Percentiles rank a stretch among this genome's conserved stretches.
Evolutionary conservation across 441 rosid species (phyloP).

Genomic region (Adansonia grandidieri): DNA sequence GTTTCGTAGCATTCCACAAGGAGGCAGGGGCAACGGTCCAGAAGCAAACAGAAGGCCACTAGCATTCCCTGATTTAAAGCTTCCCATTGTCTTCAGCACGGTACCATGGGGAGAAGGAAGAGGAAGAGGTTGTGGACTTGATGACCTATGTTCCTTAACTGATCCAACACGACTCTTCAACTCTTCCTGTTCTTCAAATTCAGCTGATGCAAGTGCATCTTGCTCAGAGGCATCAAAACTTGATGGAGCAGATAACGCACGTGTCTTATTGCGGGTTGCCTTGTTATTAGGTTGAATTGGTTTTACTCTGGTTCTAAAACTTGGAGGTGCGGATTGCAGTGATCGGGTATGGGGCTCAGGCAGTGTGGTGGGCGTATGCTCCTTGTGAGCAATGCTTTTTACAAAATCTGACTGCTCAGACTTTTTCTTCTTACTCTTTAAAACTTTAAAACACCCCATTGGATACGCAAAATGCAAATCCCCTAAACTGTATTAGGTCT

Average conservation of each 20-base stretch:
- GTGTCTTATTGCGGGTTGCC: slow-evolving; percentile 45
- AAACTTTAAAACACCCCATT: slow-evolving; percentile 83
- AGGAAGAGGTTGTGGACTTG: slow-evolving; percentile 86
- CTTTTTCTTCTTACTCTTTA: slow-evolving; percentile 84
- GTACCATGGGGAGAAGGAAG: slow-evolving; percentile 74
- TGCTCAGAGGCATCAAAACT: slow-evolving; percentile 83
- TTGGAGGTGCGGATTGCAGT: slow-evolving; percentile 88
- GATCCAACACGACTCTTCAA: slow-evolving; percentile 47
- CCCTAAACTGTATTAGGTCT: slow-evolving; percentile 13
- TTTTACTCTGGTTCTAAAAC: slow-evolving; percentile 85
- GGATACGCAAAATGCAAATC: slow-evolving; percentile 36
- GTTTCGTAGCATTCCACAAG: slow-evolving; percentile 62
- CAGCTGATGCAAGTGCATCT: slow-evolving; percentile 60
- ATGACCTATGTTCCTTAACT: slow-evolving; percentile 52
- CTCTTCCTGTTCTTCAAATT: slow-evolving; percentile 73
- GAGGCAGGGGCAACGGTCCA: slow-evolving; percentile 93
- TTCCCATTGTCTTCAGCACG: slow-evolving; percentile 59
- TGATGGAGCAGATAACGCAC: slow-evolving; percentile 84
- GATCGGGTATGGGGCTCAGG: slow-evolving; percentile 81
- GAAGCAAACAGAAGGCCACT: slow-evolving; percentile 67
- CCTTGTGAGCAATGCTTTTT: slow-evolving; percentile 56
- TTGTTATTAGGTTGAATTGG: slow-evolving; percentile 54
- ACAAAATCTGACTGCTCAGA: slow-evolving; percentile 47
- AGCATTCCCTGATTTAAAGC: slow-evolving; percentile 62
- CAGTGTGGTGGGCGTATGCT: slow-evolving; percentile 63